Evolutionary conservation across 768 basidiomycete species (phyloP), one percentile per base, ranked within the genome.

Genomic region (Gelatoporia subvermispora): DNA sequence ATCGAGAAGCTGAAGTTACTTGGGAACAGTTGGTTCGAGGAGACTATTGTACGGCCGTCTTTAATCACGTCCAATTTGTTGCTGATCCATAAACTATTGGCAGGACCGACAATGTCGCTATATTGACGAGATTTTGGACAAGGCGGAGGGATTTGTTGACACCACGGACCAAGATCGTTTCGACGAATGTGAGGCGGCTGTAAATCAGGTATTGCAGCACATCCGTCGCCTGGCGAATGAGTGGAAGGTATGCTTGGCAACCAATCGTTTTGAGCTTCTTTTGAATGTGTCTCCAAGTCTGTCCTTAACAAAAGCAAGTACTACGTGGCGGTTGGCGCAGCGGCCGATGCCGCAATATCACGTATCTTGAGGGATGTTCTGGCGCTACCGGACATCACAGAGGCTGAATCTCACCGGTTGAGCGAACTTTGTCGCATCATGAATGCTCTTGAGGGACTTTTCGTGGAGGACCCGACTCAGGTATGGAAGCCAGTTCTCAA

Each of bases 381-480:
- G 31, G 79, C 79, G 0, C 69, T 96, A 39, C 73, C 78, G 4
- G 94, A 97, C 64, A 96, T 97, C 52, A 83, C 93, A 0, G 92
- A 88, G 56, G 71, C 82, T 8, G 94, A 96, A 58, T 94, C 92
- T 1, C 84, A 87, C 55, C 75, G 81, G 43, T 68, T 96, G 39
- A 84, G 84, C 57, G 90, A 93, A 61, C 74, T 95, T 2, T 90
- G 91, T 65, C 76, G 81, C 42, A 83, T 91, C 24, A 64, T 96
- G 44, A 79, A 83, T 48, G 78, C 86, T 3, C 64, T 95, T 40
- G 93, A 96, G 60, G 85, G 82, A 3, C 63, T 93, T 20, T 96
- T 94, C 59, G 75, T 81, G 22, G 82, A 85, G 49, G 76, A 82
- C 57, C 73, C 73, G 8, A 73, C 72, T 20, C 75, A 83, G 63